Evolutionary conservation across 2,329 filamentous ascomycete genomes (phyloP).

Genomic region (Teratosphaeriaceae sp.): DNA sequence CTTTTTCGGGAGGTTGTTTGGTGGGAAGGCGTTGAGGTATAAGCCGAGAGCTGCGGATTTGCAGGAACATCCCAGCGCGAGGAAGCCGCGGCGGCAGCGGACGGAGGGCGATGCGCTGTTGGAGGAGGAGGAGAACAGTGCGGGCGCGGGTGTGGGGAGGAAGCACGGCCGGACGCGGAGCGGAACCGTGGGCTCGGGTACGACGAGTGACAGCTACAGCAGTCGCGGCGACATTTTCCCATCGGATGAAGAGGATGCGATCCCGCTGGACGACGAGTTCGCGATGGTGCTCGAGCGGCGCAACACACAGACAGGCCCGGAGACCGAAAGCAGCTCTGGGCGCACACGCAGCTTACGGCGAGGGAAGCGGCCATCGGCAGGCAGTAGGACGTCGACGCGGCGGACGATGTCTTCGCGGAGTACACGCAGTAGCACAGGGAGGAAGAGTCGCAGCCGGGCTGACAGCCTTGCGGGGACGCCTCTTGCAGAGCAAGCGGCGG

Average conservation of each 20-base stretch:
- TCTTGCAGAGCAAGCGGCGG: constrained; percentile 3
- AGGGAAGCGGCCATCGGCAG: constrained; percentile 39
- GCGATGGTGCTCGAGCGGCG: constrained; percentile 72
- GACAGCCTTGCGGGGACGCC: constrained; percentile 14
- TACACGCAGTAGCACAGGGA: constrained; percentile 14
- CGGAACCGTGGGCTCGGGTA: constrained; percentile 69
- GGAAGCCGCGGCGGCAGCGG: constrained; percentile 28
- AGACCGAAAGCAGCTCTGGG: constrained; percentile 65
- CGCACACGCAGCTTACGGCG: constrained; percentile 38
- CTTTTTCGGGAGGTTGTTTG: constrained; percentile 77
- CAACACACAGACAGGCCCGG: constrained; percentile 36
- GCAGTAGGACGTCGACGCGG: constrained; percentile 19
- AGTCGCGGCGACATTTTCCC: constrained; percentile 87
- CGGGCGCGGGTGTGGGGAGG: constrained; percentile 21
- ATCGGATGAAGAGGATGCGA: constrained; percentile 77
- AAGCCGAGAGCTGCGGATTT: constrained; percentile 86
- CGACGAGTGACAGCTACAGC: constrained; percentile 77
- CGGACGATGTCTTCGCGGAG: constrained; percentile 19
- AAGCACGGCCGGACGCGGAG: constrained; percentile 58
- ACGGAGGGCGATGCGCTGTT: constrained; percentile 67
- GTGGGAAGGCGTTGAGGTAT: constrained; percentile 74
- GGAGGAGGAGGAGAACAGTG: constrained; percentile 49
- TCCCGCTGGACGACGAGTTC: constrained; percentile 90
- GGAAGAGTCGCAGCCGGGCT: constrained; percentile 13
- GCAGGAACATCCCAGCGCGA: constrained; percentile 71